A percentile compares a stretch with the other conserved stretches of the same genome.
Evolutionary conservation across 345 rosid species (phyloP).

Genomic region (Rhizophora mangle): DNA sequence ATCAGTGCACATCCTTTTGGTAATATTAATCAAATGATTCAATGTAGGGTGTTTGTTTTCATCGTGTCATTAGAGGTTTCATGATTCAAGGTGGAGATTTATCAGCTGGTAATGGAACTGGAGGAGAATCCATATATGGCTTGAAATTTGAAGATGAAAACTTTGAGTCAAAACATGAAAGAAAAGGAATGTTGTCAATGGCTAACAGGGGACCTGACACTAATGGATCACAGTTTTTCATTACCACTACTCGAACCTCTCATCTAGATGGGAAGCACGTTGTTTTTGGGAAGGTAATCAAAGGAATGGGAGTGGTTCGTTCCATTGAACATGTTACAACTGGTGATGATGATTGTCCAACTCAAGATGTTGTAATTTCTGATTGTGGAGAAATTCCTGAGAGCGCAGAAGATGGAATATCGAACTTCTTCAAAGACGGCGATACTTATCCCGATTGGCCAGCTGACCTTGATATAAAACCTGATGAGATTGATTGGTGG

Average conservation of each 20-base stretch:
- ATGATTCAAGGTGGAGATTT: conserved; percentile 29
- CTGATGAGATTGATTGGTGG: conserved; percentile 78
- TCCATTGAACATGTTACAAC: conserved; percentile 22
- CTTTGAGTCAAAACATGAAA: conserved; percentile 26
- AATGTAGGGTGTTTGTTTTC: conserved; percentile 16
- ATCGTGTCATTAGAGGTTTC: conserved; percentile 21
- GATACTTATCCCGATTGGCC: conserved; percentile 29
- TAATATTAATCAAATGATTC: neutral
- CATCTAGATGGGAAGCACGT: conserved; percentile 30
- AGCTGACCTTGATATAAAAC: conserved; percentile 15
- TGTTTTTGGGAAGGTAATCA: conserved; percentile 22
- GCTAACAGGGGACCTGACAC: conserved; percentile 24
- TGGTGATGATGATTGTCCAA: conserved; percentile 14
- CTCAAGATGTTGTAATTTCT: conserved; percentile 10
- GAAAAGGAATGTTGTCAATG: conserved; percentile 26
- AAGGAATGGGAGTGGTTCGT: conserved; percentile 25
- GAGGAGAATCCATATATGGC: conserved; percentile 25
- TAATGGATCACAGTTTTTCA: conserved; percentile 26
- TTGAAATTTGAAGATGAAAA: conserved; percentile 27
- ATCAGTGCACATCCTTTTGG: too few relatives aligned
- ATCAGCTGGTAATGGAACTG: conserved; percentile 24
- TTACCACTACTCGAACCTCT: conserved; percentile 25
- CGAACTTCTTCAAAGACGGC: conserved; percentile 25
- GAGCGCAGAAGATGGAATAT: conserved; percentile 22
- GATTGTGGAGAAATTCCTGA: conserved; percentile 28